phyloP scores from a whole-genome alignment of 163 green algal genomes.

The Trebouxiophyceae sp. region DNA sequence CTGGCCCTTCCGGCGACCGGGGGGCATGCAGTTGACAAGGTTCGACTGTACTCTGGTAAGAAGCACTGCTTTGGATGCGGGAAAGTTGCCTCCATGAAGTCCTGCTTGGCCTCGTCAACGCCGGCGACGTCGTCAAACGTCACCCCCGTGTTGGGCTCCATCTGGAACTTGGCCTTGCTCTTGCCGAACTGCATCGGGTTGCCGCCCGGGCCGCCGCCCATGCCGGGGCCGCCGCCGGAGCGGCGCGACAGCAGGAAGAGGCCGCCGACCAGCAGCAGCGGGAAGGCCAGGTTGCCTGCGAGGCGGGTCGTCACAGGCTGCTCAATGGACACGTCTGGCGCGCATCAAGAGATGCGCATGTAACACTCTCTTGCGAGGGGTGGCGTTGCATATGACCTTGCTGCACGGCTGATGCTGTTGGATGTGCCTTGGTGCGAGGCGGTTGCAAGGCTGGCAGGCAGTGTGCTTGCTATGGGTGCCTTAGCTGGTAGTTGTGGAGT shows the following conservation, averaged over 20 bases:
- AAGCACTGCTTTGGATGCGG: no score
- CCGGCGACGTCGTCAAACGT: slow-evolving; percentile 96
- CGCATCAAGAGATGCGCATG: no score
- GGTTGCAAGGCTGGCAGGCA: no score
- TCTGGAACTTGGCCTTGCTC: slow-evolving; percentile 96
- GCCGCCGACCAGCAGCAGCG: slow-evolving; percentile 92
- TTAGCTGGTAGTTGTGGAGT: no score
- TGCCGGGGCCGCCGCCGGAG: slow-evolving; percentile 52
- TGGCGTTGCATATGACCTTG: not conserved
- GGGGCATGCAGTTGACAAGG: no score
- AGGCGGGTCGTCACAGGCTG: no score
- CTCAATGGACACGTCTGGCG: no score
- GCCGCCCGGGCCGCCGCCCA: slow-evolving; percentile 73
- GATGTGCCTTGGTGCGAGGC: no score
- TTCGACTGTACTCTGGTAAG: no score
- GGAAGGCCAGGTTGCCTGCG: slow-evolving; percentile 96
- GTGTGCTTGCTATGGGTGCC: no score
- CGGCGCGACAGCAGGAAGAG: slow-evolving; percentile 97
- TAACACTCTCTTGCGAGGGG: not conserved
- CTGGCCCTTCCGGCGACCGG: no score
- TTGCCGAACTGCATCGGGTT: slow-evolving; percentile 97
- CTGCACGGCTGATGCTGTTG: no score
- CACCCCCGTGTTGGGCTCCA: slow-evolving; percentile 98
- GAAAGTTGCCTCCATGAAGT: slow-evolving; percentile 99
- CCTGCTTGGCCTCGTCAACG: slow-evolving; percentile 98